These are phyloP conservation scores for Lentinus polychrous DNA, from an alignment of 1,284 basidiomycete genomes.

Conservation along the genomic window DNA sequence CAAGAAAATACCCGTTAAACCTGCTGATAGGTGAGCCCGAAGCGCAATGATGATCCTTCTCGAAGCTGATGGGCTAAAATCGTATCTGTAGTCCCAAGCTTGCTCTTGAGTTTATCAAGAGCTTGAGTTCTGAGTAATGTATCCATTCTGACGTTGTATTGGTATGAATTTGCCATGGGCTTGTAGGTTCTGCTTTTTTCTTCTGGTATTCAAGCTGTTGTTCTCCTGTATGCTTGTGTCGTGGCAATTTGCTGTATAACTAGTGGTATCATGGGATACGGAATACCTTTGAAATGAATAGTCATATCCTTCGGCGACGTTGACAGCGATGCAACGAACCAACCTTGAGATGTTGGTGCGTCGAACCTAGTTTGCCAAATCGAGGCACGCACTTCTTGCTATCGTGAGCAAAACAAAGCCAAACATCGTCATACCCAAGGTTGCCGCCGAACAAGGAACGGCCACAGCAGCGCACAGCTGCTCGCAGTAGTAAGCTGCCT, in stretches of 20 bases:
- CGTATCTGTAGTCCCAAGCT: conserved; percentile 25
- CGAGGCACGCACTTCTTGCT: not conserved
- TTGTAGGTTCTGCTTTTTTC: not conserved
- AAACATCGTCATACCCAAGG: conserved; percentile 7
- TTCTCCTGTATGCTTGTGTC: not conserved
- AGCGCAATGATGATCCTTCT: not conserved
- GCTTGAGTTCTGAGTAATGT: not conserved
- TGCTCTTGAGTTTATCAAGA: conserved; percentile 22
- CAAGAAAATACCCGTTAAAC: conserved; percentile 77
- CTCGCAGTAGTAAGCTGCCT: not conserved
- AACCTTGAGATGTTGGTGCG: not conserved
- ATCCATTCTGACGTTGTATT: too few species aligned
- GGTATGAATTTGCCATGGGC: too few species aligned
- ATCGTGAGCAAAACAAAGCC: conserved; percentile 7
- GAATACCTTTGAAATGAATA: too few species aligned
- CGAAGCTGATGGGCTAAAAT: not conserved
- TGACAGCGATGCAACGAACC: too few species aligned
- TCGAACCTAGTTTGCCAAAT: not conserved
- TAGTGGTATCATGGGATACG: too few species aligned
- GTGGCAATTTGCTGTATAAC: not conserved
- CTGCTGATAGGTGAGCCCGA: conserved; percentile 60
- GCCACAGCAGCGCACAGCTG: not conserved
- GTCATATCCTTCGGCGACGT: too few species aligned
- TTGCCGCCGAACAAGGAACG: conserved; percentile 2
- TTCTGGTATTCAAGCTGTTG: not conserved